Evolutionary conservation across 2,329 filamentous ascomycete genomes (phyloP).

Genomic region (Epichloe coenophiala): DNA sequence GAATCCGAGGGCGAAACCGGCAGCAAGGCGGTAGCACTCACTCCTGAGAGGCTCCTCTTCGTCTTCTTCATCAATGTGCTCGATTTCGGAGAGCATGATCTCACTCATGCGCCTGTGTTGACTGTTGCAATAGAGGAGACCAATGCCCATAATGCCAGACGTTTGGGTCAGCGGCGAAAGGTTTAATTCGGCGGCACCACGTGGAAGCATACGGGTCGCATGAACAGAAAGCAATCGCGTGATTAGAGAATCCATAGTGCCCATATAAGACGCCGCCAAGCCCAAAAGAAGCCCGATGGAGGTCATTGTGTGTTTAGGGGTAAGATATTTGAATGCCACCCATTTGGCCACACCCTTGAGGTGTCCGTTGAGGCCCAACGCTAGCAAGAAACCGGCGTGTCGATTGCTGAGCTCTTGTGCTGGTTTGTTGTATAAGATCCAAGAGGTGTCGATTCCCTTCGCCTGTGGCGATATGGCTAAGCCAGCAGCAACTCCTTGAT

Average conservation of each 20-base stretch:
- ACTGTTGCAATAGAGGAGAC: conserved; percentile 83
- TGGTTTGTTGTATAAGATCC: conserved; percentile 98
- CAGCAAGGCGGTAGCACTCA: conserved; percentile 90
- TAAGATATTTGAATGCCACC: conserved; percentile 98
- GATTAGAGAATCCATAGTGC: conserved; percentile 93
- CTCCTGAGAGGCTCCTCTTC: conserved; percentile 79
- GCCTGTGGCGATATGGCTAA: conserved; percentile 80
- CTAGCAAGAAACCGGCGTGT: conserved; percentile 89
- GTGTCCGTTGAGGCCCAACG: conserved; percentile 85
- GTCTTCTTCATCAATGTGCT: conserved; percentile 65
- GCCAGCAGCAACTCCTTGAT: conserved; percentile 87
- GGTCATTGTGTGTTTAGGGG: conserved; percentile 97
- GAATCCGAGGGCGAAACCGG: conserved; percentile 82
- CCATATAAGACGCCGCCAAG: conserved; percentile 82
- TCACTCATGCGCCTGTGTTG: conserved; percentile 98
- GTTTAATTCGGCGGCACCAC: conserved; percentile 86
- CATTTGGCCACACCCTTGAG: conserved; percentile 91
- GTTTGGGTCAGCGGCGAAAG: conserved; percentile 88
- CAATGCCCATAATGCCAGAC: conserved; percentile 93
- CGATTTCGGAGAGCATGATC: conserved; percentile 95
- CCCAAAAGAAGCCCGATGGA: conserved; percentile 91
- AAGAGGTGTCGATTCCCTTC: conserved; percentile 92
- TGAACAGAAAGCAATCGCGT: conserved; percentile 90
- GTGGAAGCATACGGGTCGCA: conserved; percentile 84
- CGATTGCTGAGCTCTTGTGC: conserved; percentile 75